Percentiles rank a stretch among this genome's conserved stretches.
phyloP scores from a whole-genome alignment of 768 basidiomycete species.

The Pleurotus giganteus region DNA sequence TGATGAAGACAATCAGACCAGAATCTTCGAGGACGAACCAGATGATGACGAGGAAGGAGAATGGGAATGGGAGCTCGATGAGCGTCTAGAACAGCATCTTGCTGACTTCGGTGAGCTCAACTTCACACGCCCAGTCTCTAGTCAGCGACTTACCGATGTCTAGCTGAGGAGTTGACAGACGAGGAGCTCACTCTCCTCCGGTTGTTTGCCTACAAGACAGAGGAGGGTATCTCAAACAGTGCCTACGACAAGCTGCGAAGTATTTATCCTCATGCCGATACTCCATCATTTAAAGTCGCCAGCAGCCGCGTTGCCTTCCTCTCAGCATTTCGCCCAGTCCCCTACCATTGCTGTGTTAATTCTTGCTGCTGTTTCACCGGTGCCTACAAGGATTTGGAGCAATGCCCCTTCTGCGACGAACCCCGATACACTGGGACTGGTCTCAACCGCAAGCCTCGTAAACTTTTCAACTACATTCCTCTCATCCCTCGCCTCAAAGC shows the following conservation, averaged over 20 bases:
- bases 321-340: conserved; percentile 27
- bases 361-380: conserved; percentile 39
- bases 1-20: no score
- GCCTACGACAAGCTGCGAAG: conserved; percentile 23
- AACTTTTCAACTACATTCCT: conserved; percentile 34
- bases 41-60: no score
- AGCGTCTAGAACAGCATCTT: no score
- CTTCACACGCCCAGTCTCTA: no score
- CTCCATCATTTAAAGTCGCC: conserved; percentile 18
- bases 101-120: no score
- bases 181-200: conserved; percentile 25
- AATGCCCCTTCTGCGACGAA: conserved; percentile 35
- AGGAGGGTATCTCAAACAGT: conserved; percentile 21
- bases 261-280: conserved; percentile 18
- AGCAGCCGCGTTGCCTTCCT: conserved; percentile 24
- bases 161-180: no score
- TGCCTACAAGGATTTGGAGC: conserved; percentile 18
- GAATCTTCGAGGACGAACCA: no score
- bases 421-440: conserved; percentile 20
- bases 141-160: no score
- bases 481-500: conserved; percentile 33
- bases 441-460: conserved; percentile 21
- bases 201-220: conserved; percentile 26
- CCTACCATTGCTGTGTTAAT: conserved; percentile 40
- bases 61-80: no score